These are phyloP conservation scores for Triangularia setosa DNA, from an alignment of 2,329 filamentous ascomycete species.

Conservation along the genomic window DNA sequence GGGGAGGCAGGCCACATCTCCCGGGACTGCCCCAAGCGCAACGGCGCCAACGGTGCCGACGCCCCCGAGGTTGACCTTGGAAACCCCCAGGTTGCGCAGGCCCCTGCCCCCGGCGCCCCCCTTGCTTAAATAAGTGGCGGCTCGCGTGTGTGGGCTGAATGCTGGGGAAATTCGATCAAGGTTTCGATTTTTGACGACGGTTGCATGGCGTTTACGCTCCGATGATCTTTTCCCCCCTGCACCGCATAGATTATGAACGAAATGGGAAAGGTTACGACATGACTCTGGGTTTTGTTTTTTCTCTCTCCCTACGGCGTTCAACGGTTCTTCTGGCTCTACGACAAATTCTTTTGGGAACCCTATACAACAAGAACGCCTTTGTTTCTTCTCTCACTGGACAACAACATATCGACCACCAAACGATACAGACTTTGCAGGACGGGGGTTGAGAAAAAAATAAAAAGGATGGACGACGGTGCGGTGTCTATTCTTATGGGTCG, in stretches of 20 bases:
- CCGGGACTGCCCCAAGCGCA: constrained; percentile 83
- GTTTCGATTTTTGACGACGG: constrained; percentile 13
- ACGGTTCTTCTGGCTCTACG: constrained; percentile 22
- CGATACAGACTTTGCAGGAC: constrained; percentile 14
- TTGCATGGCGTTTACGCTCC: constrained; percentile 14
- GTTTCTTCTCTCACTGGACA: constrained; percentile 6
- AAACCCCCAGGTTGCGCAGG: constrained; percentile 37
- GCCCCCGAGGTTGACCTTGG: constrained; percentile 42
- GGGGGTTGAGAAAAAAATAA: constrained; percentile 7
- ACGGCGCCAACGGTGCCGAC: constrained; percentile 44
- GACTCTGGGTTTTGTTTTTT: constrained; percentile 19
- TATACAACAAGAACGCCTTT: constrained; percentile 2
- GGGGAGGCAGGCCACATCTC: constrained; percentile 95
- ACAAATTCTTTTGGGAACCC: constrained; percentile 7
- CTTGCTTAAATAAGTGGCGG: constrained; percentile 25
- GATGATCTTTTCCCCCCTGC: constrained; percentile 9
- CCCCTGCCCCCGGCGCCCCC: constrained; percentile 40
- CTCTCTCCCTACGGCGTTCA: constrained; percentile 21
- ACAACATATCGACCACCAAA: constrained; percentile 19
- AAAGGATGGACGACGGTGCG: neutral
- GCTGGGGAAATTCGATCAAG: constrained; percentile 3
- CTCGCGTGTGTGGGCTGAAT: neutral
- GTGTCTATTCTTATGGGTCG: constrained; percentile 9
- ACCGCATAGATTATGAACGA: constrained; percentile 5
- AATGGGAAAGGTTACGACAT: constrained; percentile 19